Evolutionary conservation across 352 stramenopile species (phyloP).

Genomic region (Phytophthora rubi): DNA sequence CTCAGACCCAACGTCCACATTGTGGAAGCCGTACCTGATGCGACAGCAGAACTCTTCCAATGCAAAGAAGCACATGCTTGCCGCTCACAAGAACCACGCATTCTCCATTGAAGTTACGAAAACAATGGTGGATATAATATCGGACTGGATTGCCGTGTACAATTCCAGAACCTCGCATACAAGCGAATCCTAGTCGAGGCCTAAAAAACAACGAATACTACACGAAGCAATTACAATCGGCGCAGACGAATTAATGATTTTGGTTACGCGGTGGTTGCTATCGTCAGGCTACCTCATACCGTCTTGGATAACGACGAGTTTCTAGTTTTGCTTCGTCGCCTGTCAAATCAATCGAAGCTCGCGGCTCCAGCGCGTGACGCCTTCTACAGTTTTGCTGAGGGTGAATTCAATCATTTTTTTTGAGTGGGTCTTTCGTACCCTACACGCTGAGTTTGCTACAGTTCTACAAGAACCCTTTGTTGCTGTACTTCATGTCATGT

Average conservation of each 20-base stretch:
- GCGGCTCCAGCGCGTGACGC: neutral
- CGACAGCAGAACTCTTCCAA: slow-evolving; percentile 1
- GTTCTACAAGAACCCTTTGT: neutral
- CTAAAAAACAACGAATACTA: neutral
- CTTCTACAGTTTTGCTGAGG: slow-evolving; percentile 3
- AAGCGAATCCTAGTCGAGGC: no score
- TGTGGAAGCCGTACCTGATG: neutral
- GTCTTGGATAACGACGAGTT: neutral
- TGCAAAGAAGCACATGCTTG: slow-evolving; percentile 1
- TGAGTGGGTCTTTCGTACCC: neutral
- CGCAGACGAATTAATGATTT: neutral
- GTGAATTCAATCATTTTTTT: neutral
- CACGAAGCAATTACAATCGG: neutral
- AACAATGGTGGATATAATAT: neutral
- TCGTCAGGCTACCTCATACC: neutral
- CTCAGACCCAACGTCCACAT: neutral
- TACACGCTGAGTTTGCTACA: neutral
- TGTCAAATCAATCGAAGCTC: neutral
- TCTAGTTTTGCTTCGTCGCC: neutral
- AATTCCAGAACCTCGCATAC: neutral
- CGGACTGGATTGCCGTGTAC: neutral
- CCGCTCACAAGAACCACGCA: neutral
- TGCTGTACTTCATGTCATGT: neutral
- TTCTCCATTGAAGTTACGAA: neutral
- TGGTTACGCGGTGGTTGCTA: neutral